Percentiles rank a stretch among this genome's conserved stretches.
Evolutionary conservation across 345 rosid genomes (phyloP).

Genomic region (Eucalyptus tenuipes): DNA sequence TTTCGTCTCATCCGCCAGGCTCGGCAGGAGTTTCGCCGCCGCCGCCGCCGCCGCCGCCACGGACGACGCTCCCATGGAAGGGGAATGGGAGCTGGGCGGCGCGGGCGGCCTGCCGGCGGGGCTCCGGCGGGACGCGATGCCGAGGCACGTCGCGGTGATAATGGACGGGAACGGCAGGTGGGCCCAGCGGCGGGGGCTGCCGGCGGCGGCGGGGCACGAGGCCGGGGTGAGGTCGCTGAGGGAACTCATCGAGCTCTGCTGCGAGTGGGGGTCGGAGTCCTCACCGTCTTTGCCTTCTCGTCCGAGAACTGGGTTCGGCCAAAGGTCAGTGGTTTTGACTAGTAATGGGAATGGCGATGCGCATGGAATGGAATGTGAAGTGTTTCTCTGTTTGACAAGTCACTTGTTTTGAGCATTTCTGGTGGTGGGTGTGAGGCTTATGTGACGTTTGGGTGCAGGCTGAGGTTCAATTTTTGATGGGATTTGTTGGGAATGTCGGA

Average conservation of each 20-base stretch:
- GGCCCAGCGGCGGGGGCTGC: slow-evolving; percentile 46
- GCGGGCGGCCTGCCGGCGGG: slow-evolving; percentile 24
- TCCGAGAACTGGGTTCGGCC: slow-evolving; percentile 75
- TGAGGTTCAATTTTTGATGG: slow-evolving; percentile 62
- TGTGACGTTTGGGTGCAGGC: slow-evolving; percentile 15
- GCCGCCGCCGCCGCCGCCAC: neutral
- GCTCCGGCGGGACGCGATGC: slow-evolving; percentile 36
- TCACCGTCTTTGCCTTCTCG: slow-evolving; percentile 81
- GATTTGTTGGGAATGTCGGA: too few species aligned
- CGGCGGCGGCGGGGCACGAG: slow-evolving; percentile 45
- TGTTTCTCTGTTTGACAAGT: neutral
- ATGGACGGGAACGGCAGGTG: slow-evolving; percentile 84
- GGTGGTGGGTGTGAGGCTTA: neutral
- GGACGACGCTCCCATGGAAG: neutral
- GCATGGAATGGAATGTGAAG: neutral
- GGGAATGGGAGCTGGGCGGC: neutral
- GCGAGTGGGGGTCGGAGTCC: slow-evolving; percentile 54
- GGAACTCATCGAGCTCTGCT: slow-evolving; percentile 37
- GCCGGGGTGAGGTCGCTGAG: slow-evolving; percentile 51
- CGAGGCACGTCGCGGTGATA: slow-evolving; percentile 71
- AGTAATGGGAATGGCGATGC: neutral
- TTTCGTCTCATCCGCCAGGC: neutral
- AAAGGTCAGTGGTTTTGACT: slow-evolving; percentile 11
- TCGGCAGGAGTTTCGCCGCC: neutral
- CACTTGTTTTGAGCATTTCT: neutral